Percentiles rank a stretch among this genome's conserved stretches.
Conservation (phyloP, 1,284 basidiomycete species). For the Trametes hirsuta region DNA sequence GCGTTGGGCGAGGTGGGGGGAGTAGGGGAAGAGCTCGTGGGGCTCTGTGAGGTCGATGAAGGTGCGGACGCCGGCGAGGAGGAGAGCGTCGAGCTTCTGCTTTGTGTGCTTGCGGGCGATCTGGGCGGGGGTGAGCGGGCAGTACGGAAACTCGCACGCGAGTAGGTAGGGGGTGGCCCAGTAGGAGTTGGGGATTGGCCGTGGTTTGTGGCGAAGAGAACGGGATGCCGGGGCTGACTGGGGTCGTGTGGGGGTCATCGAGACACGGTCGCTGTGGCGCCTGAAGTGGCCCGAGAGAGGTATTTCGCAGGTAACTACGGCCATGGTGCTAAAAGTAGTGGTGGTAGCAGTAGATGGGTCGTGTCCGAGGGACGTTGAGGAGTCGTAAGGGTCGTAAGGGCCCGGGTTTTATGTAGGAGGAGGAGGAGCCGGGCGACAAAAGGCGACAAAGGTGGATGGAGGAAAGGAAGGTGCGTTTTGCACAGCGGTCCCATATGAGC, state of each 20-base stretch:
- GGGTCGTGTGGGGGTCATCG: slow-evolving; percentile 1
- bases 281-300: slow-evolving; percentile 1
- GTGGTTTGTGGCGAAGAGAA: slow-evolving; percentile 35
- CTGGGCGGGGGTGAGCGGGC: slow-evolving; percentile 45
- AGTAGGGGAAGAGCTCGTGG: slow-evolving; percentile 70
- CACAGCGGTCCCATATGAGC: too few species aligned
- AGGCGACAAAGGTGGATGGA: slow-evolving; percentile 9
- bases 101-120: slow-evolving; percentile 40
- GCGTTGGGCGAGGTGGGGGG: slow-evolving; percentile 54
- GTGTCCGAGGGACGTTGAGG: background rate
- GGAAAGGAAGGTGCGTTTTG: background rate
- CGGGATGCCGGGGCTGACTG: slow-evolving; percentile 12
- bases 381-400: slow-evolving; percentile 11
- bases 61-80: slow-evolving; percentile 70
- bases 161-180: slow-evolving; percentile 74
- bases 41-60: slow-evolving; percentile 80
- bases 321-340: slow-evolving; percentile 14
- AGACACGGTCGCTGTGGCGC: slow-evolving; percentile 14
- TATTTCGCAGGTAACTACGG: slow-evolving; percentile 27
- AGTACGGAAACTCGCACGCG: slow-evolving; percentile 81
- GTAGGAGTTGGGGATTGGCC: slow-evolving; percentile 79
- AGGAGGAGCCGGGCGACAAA: background rate
- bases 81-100: slow-evolving; percentile 70
- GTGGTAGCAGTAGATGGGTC: background rate
- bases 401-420: slow-evolving; percentile 15